Percentiles rank a stretch among this genome's conserved stretches.
Conservation (phyloP, 441 rosid genomes). For the Monsonia emarginata region DNA sequence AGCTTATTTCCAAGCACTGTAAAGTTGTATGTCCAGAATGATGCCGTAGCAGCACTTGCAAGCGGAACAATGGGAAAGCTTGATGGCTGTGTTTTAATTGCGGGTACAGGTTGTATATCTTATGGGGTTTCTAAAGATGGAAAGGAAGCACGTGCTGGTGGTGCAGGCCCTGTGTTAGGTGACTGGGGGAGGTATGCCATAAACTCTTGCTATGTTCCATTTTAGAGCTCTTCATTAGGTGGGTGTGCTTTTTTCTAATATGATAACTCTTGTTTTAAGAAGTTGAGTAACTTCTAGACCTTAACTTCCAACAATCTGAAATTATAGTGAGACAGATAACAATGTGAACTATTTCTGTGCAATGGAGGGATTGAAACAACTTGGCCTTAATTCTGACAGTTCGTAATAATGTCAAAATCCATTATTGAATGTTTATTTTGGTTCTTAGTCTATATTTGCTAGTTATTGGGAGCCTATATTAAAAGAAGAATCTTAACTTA, state of each 20-base stretch:
- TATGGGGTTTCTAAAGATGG: constrained; percentile 89
- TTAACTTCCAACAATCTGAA: neutral
- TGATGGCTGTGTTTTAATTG: constrained; percentile 93
- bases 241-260: neutral
- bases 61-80: constrained; percentile 95
- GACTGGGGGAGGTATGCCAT: constrained; percentile 81
- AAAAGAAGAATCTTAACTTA: neutral
- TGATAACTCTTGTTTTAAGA: neutral
- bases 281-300: neutral
- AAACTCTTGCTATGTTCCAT: constrained; percentile 5
- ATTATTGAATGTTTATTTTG: neutral
- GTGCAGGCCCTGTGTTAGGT: constrained; percentile 92
- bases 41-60: constrained; percentile 90
- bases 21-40: constrained; percentile 74
- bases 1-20: constrained; percentile 67
- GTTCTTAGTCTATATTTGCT: neutral
- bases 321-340: neutral
- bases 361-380: neutral
- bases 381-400: neutral
- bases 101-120: constrained; percentile 92
- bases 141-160: constrained; percentile 80
- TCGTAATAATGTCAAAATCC: neutral
- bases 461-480: neutral
- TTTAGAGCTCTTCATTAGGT: neutral
- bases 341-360: neutral